Evolutionary conservation across 306 rosid species (phyloP).

Genomic region (Prunus mongolica): DNA sequence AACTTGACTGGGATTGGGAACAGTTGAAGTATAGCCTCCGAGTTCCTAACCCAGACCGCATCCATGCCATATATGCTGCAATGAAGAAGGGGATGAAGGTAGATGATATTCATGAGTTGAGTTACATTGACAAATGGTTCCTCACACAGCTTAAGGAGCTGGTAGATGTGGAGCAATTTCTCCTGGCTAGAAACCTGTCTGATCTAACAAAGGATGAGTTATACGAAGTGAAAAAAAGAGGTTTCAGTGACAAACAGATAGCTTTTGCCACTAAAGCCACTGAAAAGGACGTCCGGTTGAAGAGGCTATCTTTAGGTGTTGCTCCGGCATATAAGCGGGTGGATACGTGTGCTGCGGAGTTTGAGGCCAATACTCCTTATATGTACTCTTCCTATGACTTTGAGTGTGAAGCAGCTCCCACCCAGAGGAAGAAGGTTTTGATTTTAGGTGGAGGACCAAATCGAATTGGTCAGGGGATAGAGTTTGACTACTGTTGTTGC

Average conservation of each 20-base stretch:
- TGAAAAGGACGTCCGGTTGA: conserved; percentile 68
- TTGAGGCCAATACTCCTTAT: conserved; percentile 97
- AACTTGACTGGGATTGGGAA: conserved; percentile 83
- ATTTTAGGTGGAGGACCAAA: conserved; percentile 99
- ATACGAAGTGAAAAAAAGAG: conserved; percentile 86
- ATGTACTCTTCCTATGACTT: conserved; percentile 98
- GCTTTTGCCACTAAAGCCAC: conserved; percentile 88
- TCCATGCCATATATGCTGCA: conserved; percentile 88
- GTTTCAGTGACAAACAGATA: conserved; percentile 93
- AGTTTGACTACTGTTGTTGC: conserved; percentile 98
- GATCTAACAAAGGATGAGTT: conserved; percentile 71
- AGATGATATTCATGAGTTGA: conserved; percentile 76
- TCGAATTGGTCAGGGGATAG: conserved; percentile 98
- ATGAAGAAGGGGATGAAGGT: conserved; percentile 92
- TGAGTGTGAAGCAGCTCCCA: conserved; percentile 95
- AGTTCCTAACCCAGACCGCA: conserved; percentile 92
- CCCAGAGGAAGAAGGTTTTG: conserved; percentile 72
- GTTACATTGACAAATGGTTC: conserved; percentile 89
- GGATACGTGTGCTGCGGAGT: conserved; percentile 99
- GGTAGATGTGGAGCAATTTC: conserved; percentile 79
- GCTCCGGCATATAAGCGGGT: conserved; percentile 84
- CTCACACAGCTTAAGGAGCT: conserved; percentile 83
- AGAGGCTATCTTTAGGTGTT: conserved; percentile 66
- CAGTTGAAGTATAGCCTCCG: conserved; percentile 83
- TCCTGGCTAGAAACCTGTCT: conserved; percentile 46